Base-by-base conservation (phyloP, 345 rosid genomes). In the Eucalyptus shirleyi region DNA sequence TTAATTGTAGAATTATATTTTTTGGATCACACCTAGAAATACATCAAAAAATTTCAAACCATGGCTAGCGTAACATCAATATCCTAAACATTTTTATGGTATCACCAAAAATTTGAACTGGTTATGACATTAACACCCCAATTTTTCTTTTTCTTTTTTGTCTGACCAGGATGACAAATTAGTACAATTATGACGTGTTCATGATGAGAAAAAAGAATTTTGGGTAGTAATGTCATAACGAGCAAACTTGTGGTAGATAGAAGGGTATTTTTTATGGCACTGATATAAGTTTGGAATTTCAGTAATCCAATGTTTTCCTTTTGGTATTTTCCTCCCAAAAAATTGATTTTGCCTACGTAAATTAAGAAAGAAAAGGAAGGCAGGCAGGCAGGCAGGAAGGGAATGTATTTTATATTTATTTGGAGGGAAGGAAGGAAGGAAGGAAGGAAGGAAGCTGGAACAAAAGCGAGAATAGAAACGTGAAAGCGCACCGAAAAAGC, bases 21-120 rank as follows among this genome's bases (percentile, higher is more conserved):
- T 67, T n/a, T 8, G 21, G 11, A 9, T 32, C 80, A n/a, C 23
- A 19, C 59, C 80, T 67, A 67, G 0, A n/a, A 67, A 18, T 18
- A 72, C 8, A 19, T 34, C 7, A 1, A 34, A 72, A 34, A 72
- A 72, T 21, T 6, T 9, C 6, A 19, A 72, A 72, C 1, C 23
- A 37, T 10, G 2, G 45, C 2, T 6, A 2, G 0, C 45, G 5
- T 34, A 23, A 19, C 7, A 37, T 4, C 2, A 10, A 0, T 11
- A 37, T 12, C 8, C 14, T 11, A 40, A 72, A 37, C 15, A 0
- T 11, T 72, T 72, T 37, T 37, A 72, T 72, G 2, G 15, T 37
- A 24, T 37, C 45, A 3, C 14, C 5, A 6, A 77, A 37, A 37
- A 24, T 37, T 12, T 2, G 45, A 37, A 21, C 0, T 1, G 0